These are phyloP conservation scores for Wakefieldia striispora DNA, from an alignment of 768 basidiomycete species.

Conservation along the genomic window DNA sequence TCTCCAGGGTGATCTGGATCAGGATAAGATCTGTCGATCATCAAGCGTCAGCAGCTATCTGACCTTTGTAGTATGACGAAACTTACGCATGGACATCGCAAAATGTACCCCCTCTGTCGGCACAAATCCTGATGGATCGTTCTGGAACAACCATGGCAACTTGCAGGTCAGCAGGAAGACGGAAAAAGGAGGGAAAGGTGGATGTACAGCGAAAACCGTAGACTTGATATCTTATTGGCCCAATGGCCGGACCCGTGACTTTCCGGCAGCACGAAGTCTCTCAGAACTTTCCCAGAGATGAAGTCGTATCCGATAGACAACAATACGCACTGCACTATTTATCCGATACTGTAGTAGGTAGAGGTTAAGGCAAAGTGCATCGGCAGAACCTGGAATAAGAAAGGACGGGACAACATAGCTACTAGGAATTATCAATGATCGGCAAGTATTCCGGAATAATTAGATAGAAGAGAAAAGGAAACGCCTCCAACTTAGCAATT, in stretches of 20 bases:
- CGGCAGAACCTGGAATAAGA: neutral
- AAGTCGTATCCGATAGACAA: conserved; percentile 18
- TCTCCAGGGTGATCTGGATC: conserved; percentile 60
- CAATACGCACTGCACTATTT: conserved; percentile 19
- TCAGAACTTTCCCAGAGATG: no score
- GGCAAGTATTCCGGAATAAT: conserved; percentile 23
- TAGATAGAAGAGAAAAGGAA: conserved; percentile 19
- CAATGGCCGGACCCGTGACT: neutral
- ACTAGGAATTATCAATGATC: conserved; percentile 23
- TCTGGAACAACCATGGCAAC: conserved; percentile 48
- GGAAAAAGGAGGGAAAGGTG: neutral
- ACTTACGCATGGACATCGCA: conserved; percentile 84
- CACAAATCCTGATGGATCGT: conserved; percentile 79
- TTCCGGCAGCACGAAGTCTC: no score
- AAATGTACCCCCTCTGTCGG: conserved; percentile 90
- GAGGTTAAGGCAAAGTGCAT: neutral
- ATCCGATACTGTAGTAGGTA: neutral
- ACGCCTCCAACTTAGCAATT: conserved; percentile 14
- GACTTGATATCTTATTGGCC: conserved; percentile 1
- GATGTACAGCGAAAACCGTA: neutral
- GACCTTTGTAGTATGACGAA: neutral
- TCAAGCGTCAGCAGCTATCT: neutral
- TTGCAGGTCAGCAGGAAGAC: neutral
- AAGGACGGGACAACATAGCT: conserved; percentile 26
- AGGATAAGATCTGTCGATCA: conserved; percentile 59